Evolutionary conservation across 495 filamentous ascomycete species (phyloP), one percentile per base, ranked within the genome.

Genomic region (Xylaria bambusicola): DNA sequence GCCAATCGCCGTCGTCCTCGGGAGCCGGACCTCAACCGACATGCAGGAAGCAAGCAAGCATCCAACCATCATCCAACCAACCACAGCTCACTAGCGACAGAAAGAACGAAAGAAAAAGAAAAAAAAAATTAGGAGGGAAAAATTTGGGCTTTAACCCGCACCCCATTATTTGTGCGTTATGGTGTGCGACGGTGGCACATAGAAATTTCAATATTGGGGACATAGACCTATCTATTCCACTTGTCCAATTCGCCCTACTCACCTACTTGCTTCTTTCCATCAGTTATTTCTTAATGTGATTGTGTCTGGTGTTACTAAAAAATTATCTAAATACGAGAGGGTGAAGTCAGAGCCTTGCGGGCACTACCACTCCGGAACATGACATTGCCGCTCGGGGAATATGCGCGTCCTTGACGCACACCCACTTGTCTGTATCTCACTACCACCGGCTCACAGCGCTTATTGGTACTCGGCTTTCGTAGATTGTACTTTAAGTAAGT

Each of bases 1-100:
- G 56, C 56, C 56, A 58, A 58, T 50, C 33, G 46, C 35, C 21
- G 46, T 27, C 26, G 44, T 29, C 13, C 51, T 57, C 54, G 54
- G 54, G 33, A 31, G 26, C 47, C 56, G 56, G 56, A 35, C 46
- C 44, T 6, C 6, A 58, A 41, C 47, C 45, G 35, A 33, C 35
- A 29, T 58, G 56, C 46, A 58, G 56, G 45, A 17, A 49, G 20
- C 21, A 53, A 18, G 3, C 24, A 8, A 46, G 23, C 4, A 8
- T 3, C n/a, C 13, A 29, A 26, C 44, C 46, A 58, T 15, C 31
- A 49, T 13, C 2, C 24, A 26, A 21, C 44, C 44, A 58, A 58
- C 31, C 31, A 49, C 20, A 58, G n/a, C 12, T 20, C 7, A 15
- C 10, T 10, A 15, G 6, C 10, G 44, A 47, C 10, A 15, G 20